phyloP scores from a whole-genome alignment of 2,329 filamentous ascomycete species.

The Fusarium vanettenii region DNA sequence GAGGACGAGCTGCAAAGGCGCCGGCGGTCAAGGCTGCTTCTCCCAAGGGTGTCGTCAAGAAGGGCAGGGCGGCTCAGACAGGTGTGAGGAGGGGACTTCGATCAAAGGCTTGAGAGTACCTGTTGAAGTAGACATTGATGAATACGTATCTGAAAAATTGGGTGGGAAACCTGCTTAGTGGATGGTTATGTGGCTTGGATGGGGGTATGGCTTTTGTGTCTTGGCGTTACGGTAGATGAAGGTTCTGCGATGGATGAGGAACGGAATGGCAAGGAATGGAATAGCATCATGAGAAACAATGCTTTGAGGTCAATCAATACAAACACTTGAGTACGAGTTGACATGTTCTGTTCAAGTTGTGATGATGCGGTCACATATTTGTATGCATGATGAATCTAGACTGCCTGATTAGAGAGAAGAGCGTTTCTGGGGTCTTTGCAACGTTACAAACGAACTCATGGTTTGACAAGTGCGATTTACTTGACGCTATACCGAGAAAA shows the following conservation, averaged over 20 bases:
- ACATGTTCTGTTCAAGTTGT: neutral
- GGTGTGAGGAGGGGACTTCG: constrained; percentile 33
- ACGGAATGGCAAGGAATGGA: neutral
- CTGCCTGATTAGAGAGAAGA: neutral
- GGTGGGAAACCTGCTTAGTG: neutral
- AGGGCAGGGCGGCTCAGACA: constrained; percentile 24
- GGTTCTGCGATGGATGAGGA: neutral
- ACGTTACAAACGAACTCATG: too few relatives aligned
- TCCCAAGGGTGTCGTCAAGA: constrained; percentile 35
- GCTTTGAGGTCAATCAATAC: neutral
- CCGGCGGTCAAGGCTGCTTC: constrained; percentile 10
- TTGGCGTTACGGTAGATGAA: constrained; percentile 1
- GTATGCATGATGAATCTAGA: neutral
- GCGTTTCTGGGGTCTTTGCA: neutral
- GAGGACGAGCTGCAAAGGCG: constrained; percentile 20
- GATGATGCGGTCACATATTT: neutral
- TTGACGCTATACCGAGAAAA: neutral
- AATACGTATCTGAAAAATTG: neutral
- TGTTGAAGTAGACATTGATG: neutral
- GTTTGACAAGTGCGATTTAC: too few relatives aligned
- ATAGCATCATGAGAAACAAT: neutral
- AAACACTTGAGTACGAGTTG: neutral
- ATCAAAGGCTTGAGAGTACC: constrained; percentile 21
- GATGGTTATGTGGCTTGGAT: neutral
- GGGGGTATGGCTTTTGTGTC: neutral